Evolutionary conservation across 2,329 filamentous ascomycete genomes (phyloP).

Genomic region (Penicillium nordicum): DNA sequence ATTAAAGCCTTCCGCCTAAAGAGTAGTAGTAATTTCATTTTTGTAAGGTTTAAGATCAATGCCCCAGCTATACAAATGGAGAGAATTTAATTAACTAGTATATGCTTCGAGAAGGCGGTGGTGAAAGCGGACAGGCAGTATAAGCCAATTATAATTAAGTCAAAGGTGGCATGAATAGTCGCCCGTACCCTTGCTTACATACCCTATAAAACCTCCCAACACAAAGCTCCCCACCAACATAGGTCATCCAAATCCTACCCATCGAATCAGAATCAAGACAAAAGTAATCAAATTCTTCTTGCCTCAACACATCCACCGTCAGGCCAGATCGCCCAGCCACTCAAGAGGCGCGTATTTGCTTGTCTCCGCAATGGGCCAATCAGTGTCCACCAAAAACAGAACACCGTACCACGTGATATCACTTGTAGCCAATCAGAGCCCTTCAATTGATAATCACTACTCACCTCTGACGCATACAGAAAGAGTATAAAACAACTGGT

Average conservation of each 20-base stretch:
- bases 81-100: too few relatives aligned
- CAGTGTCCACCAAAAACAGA: slow-evolving; percentile 2
- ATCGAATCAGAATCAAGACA: slow-evolving; percentile 13
- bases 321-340: not conserved
- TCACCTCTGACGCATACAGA: slow-evolving; percentile 18
- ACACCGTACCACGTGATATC: not conserved
- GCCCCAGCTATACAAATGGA: too few relatives aligned
- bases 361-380: slow-evolving; percentile 6
- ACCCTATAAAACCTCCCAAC: not conserved
- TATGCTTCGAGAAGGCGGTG: too few relatives aligned
- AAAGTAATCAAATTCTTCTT: slow-evolving; percentile 11
- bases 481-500: slow-evolving; percentile 14
- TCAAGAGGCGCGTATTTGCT: not conserved
- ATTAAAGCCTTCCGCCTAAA: too few relatives aligned
- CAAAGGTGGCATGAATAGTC: too few relatives aligned
- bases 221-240: not conserved
- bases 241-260: not conserved
- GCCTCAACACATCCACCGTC: not conserved
- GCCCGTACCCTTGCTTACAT: not conserved
- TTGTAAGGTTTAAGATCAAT: too few relatives aligned
- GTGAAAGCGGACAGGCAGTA: too few relatives aligned
- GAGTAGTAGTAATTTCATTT: too few relatives aligned
- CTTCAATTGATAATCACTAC: slow-evolving; percentile 26
- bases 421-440: slow-evolving; percentile 22
- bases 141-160: too few relatives aligned